Percentiles rank a stretch among this genome's conserved stretches.
Evolutionary conservation across 768 basidiomycete species (phyloP).

Genomic region (Dacryopinax spathularia): DNA sequence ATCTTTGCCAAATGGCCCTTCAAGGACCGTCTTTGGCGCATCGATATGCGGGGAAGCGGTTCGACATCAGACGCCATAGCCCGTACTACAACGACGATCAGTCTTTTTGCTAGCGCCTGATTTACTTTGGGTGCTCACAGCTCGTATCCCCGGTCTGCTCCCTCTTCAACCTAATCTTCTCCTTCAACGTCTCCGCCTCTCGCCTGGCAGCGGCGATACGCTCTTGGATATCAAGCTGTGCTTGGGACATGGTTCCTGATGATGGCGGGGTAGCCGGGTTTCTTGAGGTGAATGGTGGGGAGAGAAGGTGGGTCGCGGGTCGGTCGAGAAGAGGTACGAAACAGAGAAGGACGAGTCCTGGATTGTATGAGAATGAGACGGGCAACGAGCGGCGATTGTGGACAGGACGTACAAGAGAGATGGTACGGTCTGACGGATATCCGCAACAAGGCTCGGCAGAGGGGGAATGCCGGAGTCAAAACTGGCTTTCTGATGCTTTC

Average conservation of each 20-base stretch:
- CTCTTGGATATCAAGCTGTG: conserved; percentile 74
- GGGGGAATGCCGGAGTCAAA: background rate
- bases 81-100: conserved; percentile 46
- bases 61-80: conserved; percentile 98
- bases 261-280: background rate
- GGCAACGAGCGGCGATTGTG: background rate
- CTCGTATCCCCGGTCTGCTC: conserved; percentile 98
- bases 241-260: conserved; percentile 49
- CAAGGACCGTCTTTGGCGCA: conserved; percentile 89
- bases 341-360: background rate
- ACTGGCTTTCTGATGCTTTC: conserved; percentile 1
- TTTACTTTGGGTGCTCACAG: conserved; percentile 58
- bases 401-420: background rate
- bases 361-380: background rate
- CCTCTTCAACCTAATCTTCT: conserved; percentile 92
- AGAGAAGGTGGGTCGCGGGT: background rate
- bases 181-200: conserved; percentile 93
- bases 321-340: background rate
- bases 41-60: conserved; percentile 86
- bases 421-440: background rate
- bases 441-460: background rate
- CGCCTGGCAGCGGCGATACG: conserved; percentile 90
- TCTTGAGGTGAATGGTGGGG: background rate
- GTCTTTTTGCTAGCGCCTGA: conserved; percentile 5
- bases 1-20: conserved; percentile 98